Conservation (phyloP, 345 rosid species). For the Ceriops zippeliana region DNA sequence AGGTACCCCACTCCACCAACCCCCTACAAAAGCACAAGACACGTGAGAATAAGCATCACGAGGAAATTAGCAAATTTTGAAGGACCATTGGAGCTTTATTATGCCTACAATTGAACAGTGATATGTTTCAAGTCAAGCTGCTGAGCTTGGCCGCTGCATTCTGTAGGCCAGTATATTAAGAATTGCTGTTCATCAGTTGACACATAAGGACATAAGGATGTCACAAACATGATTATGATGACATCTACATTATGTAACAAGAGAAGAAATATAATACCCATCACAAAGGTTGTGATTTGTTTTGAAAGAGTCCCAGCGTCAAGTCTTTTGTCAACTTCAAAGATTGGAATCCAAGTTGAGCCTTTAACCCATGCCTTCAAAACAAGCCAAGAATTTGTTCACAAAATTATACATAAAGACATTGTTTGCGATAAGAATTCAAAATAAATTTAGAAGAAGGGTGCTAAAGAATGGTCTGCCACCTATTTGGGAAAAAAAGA, state of each 20-base stretch:
- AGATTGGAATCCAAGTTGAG: conserved; percentile 81
- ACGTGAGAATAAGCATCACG: not conserved
- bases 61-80: conserved; percentile 1
- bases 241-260: conserved; percentile 3
- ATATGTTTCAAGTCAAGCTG: conserved; percentile 5
- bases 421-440: not conserved
- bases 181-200: not conserved
- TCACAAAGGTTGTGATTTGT: conserved; percentile 62
- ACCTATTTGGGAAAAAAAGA: no score
- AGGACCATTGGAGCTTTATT: no score
- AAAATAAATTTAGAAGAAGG: not conserved
- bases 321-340: conserved; percentile 53
- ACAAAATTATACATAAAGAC: not conserved
- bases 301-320: conserved; percentile 65
- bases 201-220: not conserved
- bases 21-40: conserved; percentile 52
- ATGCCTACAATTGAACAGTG: not conserved
- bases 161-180: not conserved
- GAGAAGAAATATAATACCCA: conserved; percentile 51
- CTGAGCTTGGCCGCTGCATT: conserved; percentile 1
- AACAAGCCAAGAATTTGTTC: conserved; percentile 12
- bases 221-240: not conserved
- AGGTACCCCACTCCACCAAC: conserved; percentile 97
- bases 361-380: conserved; percentile 86
- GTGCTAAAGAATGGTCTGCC: no score